These are phyloP conservation scores for Emergomyces orientalis DNA, from an alignment of 2,329 filamentous ascomycete genomes.

Conservation along the genomic window DNA sequence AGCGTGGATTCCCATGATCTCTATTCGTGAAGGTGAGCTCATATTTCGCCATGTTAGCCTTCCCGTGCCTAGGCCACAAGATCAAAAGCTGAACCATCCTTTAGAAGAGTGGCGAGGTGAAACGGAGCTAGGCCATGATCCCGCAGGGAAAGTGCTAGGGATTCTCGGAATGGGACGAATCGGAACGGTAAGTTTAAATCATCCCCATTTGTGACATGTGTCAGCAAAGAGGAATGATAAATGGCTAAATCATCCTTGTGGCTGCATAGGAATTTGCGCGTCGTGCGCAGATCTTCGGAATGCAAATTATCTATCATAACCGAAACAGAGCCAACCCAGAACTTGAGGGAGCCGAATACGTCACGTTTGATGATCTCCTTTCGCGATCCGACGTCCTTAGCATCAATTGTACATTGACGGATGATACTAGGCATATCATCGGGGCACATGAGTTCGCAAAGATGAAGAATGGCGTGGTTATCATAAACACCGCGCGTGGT, in stretches of 20 bases:
- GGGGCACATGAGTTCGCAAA: slow-evolving; percentile 35
- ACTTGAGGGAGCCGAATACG: slow-evolving; percentile 37
- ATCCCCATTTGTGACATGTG: not conserved
- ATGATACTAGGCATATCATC: slow-evolving; percentile 40
- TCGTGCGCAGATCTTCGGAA: slow-evolving; percentile 38
- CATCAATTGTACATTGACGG: slow-evolving; percentile 38
- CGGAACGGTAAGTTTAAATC: slow-evolving; percentile 30
- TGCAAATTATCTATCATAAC: slow-evolving; percentile 42
- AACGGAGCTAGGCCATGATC: slow-evolving; percentile 37
- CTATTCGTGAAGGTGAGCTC: slow-evolving; percentile 32
- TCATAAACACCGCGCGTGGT: slow-evolving; percentile 29
- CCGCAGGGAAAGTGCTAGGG: slow-evolving; percentile 37
- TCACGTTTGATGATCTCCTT: slow-evolving; percentile 40
- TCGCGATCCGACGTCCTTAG: slow-evolving; percentile 39
- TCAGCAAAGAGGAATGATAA: not conserved
- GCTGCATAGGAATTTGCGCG: slow-evolving; percentile 35
- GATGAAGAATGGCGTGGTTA: slow-evolving; percentile 30
- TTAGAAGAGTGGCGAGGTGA: slow-evolving; percentile 36
- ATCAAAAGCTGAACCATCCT: not conserved
- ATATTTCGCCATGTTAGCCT: not conserved
- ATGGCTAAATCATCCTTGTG: not conserved
- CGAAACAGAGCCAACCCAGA: slow-evolving; percentile 34
- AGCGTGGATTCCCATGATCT: slow-evolving; percentile 33
- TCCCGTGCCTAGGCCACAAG: not conserved
- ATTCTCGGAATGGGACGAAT: slow-evolving; percentile 43